Percentiles rank a stretch among this genome's conserved stretches.
Evolutionary conservation across 345 rosid species (phyloP).

Genomic region (Geranium brycei): DNA sequence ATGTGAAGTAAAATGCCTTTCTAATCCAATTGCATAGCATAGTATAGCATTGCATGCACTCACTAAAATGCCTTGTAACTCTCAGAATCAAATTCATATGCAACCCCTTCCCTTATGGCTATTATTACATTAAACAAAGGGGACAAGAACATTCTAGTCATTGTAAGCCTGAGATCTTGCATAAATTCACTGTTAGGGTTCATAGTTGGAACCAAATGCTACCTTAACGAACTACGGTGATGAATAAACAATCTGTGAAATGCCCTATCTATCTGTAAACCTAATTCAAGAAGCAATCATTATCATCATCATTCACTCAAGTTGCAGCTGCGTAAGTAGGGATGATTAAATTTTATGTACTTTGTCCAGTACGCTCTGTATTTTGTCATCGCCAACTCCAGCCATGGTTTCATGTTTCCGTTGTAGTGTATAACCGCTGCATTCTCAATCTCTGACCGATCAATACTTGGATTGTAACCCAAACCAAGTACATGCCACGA

Average conservation of each 20-base stretch:
- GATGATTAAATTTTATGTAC: slow-evolving; percentile 83
- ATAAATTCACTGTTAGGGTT: background rate
- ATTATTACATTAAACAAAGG: too few species aligned
- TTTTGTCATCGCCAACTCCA: slow-evolving; percentile 91
- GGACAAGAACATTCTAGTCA: too few species aligned
- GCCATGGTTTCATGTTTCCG: slow-evolving; percentile 99
- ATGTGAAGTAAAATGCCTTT: too few species aligned
- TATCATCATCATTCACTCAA: slow-evolving; percentile 42
- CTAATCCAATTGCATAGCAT: too few species aligned
- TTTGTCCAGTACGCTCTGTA: slow-evolving; percentile 84
- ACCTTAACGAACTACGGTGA: background rate
- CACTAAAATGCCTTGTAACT: too few species aligned
- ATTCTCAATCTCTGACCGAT: slow-evolving; percentile 58
- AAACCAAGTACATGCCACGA: slow-evolving; percentile 97
- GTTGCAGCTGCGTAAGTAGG: slow-evolving; percentile 69
- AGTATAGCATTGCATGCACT: too few species aligned
- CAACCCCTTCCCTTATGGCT: too few species aligned
- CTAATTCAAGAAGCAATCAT: background rate
- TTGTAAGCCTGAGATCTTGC: too few species aligned
- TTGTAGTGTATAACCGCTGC: slow-evolving; percentile 96
- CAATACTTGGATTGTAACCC: slow-evolving; percentile 89
- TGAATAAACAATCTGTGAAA: background rate
- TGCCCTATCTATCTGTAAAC: too few species aligned
- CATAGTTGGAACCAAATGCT: background rate
- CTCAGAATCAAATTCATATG: too few species aligned